Percentiles rank a stretch among this genome's conserved stretches.
Evolutionary conservation across 2,329 filamentous ascomycete species (phyloP).

Genomic region (Aureobasidium subglaciale): DNA sequence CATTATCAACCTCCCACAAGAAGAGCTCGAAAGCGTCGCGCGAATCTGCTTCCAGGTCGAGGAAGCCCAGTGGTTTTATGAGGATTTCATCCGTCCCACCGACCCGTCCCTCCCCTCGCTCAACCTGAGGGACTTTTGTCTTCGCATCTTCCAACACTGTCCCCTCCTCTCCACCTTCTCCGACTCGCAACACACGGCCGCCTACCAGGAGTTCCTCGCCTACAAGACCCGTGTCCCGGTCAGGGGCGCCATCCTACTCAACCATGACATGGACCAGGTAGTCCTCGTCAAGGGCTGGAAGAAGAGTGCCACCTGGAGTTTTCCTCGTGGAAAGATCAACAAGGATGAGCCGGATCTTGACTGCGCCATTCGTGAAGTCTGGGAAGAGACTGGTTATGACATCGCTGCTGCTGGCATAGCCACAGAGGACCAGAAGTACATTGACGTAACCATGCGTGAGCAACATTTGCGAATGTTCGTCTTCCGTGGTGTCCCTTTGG

Average conservation of each 20-base stretch:
- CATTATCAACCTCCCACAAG: slow-evolving; percentile 89
- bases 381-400: slow-evolving; percentile 92
- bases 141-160: slow-evolving; percentile 89
- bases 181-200: slow-evolving; percentile 66
- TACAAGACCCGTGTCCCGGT: slow-evolving; percentile 96
- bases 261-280: slow-evolving; percentile 87
- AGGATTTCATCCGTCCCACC: slow-evolving; percentile 92
- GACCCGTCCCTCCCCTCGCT: slow-evolving; percentile 80
- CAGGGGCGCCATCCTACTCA: slow-evolving; percentile 86
- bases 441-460: slow-evolving; percentile 83
- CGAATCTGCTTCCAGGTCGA: slow-evolving; percentile 98
- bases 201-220: slow-evolving; percentile 83
- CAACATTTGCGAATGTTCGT: slow-evolving; percentile 91
- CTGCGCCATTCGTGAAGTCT: slow-evolving; percentile 89
- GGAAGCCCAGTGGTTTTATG: slow-evolving; percentile 99
- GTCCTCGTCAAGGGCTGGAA: slow-evolving; percentile 97
- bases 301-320: slow-evolving; percentile 93
- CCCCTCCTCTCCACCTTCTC: slow-evolving; percentile 79
- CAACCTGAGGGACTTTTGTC: slow-evolving; percentile 74
- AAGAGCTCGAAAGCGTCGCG: slow-evolving; percentile 82
- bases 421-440: slow-evolving; percentile 59
- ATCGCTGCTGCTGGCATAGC: slow-evolving; percentile 69
- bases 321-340: slow-evolving; percentile 95
- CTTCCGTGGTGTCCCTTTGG: slow-evolving; percentile 79
- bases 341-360: slow-evolving; percentile 91